Evolutionary conservation across 768 basidiomycete species (phyloP).

Genomic region (Antrodiella citrinella): DNA sequence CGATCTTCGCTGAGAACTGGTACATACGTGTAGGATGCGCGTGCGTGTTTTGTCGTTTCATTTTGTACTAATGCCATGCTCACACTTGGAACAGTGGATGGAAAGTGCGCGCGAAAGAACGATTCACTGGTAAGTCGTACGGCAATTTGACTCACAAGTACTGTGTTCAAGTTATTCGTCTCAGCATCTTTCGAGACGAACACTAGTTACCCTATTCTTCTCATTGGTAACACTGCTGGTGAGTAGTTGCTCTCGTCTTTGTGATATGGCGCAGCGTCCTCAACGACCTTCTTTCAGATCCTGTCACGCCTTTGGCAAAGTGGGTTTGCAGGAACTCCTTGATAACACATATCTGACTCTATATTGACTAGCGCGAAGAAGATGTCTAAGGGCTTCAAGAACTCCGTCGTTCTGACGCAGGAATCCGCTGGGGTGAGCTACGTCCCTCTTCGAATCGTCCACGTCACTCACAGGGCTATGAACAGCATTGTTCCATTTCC

Average conservation of each 20-base stretch:
- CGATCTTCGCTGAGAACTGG: not conserved
- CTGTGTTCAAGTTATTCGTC: not conserved
- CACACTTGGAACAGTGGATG: not conserved
- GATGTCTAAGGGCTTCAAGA: not conserved
- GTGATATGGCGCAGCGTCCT: not conserved
- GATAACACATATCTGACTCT: not conserved
- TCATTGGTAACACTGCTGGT: constrained; percentile 1
- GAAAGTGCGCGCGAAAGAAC: not conserved
- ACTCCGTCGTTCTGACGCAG: not conserved
- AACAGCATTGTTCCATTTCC: constrained; percentile 19
- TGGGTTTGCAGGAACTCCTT: not conserved
- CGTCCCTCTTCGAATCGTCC: not conserved
- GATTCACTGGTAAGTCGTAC: not conserved
- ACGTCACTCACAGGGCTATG: not conserved
- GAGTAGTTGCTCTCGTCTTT: not conserved
- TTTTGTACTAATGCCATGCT: not conserved
- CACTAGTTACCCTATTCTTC: constrained; percentile 1
- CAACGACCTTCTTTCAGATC: not conserved
- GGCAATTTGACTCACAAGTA: not conserved
- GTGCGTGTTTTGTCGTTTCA: not conserved
- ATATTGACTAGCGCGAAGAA: not conserved
- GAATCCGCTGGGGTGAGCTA: not conserved
- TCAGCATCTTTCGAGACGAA: constrained; percentile 2
- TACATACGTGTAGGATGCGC: not conserved
- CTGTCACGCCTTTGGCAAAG: not conserved